phyloP scores from a whole-genome alignment of 78 protist species.

The Pigoraptor vietnamica region DNA sequence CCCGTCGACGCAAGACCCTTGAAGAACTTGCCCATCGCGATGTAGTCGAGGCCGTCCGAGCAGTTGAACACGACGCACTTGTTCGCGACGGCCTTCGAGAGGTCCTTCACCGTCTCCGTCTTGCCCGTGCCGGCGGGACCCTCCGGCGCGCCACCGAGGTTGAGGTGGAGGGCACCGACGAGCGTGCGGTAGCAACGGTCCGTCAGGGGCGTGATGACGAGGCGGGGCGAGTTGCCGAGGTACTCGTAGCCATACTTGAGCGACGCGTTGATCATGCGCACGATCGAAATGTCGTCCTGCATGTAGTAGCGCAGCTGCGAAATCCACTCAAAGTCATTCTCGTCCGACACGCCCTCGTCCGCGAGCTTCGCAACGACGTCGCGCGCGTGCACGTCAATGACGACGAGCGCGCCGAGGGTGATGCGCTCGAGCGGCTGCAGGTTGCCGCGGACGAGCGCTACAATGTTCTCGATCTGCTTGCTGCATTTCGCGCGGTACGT shows the following conservation, averaged over 20 bases:
- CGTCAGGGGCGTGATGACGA: constrained; percentile 82
- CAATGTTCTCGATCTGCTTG: constrained; percentile 32
- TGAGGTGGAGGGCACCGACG: constrained; percentile 67
- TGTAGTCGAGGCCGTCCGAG: constrained; percentile 54
- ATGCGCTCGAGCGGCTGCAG: constrained; percentile 24
- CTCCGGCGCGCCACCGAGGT: constrained; percentile 82
- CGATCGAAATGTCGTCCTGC: constrained; percentile 36
- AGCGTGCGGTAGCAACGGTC: constrained; percentile 73
- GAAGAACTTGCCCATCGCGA: constrained; percentile 65
- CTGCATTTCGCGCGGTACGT: not conserved
- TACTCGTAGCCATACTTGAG: constrained; percentile 73
- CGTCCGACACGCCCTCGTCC: not conserved
- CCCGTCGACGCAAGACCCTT: constrained; percentile 72
- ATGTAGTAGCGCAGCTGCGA: constrained; percentile 68
- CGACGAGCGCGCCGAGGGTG: constrained; percentile 63
- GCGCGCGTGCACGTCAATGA: constrained; percentile 72
- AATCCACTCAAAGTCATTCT: constrained; percentile 73
- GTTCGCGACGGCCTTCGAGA: constrained; percentile 73
- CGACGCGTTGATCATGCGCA: constrained; percentile 39
- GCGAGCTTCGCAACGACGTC: constrained; percentile 59
- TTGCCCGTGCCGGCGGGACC: constrained; percentile 91
- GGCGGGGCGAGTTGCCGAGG: constrained; percentile 70
- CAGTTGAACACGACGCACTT: constrained; percentile 86
- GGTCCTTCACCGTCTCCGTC: constrained; percentile 80
- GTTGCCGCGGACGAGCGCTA: constrained; percentile 40